Evolutionary conservation across 2,329 filamentous ascomycete genomes (phyloP).

Genomic region (Acrocalymma vagum): DNA sequence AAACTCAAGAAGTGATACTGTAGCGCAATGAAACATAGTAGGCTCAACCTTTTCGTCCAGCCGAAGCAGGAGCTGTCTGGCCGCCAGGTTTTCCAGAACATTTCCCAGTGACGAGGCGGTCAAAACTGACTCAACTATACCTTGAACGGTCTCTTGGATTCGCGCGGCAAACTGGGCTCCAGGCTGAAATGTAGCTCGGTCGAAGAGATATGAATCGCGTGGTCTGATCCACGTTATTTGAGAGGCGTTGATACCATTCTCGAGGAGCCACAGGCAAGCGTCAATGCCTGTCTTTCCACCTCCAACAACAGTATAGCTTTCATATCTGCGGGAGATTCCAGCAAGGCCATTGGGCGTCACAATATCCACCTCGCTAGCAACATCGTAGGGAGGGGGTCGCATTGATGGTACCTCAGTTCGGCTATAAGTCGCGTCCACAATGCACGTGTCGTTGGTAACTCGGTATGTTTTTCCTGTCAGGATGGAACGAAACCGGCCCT

Average conservation of each 20-base stretch:
- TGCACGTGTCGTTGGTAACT: neutral
- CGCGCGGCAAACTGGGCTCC: neutral
- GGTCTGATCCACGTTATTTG: conserved; percentile 2
- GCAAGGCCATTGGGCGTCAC: neutral
- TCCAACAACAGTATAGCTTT: conserved; percentile 1
- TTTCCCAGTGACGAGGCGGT: too few species aligned
- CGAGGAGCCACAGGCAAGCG: neutral
- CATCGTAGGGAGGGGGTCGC: neutral
- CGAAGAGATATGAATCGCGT: neutral
- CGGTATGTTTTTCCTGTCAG: neutral
- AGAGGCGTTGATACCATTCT: neutral
- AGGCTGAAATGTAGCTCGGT: neutral
- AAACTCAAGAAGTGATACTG: neutral
- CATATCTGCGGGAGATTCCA: neutral
- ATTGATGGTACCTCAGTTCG: neutral
- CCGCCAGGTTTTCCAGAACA: neutral
- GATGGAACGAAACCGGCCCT: neutral
- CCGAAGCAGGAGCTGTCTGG: neutral
- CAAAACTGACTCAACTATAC: neutral
- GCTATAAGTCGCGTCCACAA: conserved; percentile 3
- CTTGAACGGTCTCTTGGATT: neutral
- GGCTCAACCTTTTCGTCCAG: neutral
- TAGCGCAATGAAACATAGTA: conserved; percentile 2
- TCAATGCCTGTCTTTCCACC: conserved; percentile 1
- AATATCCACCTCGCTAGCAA: neutral